Base-by-base conservation (phyloP, 2,329 filamentous ascomycete genomes). In the Zymoseptoria pseudotritici region DNA sequence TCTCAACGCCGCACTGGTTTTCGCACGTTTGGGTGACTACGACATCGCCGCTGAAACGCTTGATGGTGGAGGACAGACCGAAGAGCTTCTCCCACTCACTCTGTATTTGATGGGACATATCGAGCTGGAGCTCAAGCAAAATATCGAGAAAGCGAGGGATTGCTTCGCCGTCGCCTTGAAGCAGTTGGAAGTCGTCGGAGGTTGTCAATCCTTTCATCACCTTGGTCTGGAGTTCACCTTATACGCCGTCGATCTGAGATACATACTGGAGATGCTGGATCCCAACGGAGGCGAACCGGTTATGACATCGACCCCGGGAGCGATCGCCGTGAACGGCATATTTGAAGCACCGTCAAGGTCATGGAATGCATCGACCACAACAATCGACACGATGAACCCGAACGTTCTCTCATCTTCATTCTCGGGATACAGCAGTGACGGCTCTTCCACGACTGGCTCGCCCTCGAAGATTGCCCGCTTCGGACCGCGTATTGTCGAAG, bases 21-120 rank as follows among this genome's bases (percentile, higher is more conserved):
- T 66, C 50, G 67, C 68, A 4, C 66, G 69, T 9, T 59, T 72
- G 4, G 72, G 70, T 22, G 70, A 72, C n/a, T 68, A 65, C 26
- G 50, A 49, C 19, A 56, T 57, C 4, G 71, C 72, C 8, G 54
- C 63, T 4, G 51, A 62, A n/a, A 61, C 63, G 1, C 61, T 72
- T 24, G 56, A 61, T 13, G 62, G 66, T 13, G 70, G 65, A 4
- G 62, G 69, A n/a, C 59, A 54, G 1, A 54, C 63, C 20, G 60
- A 67, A 21, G 55, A 63, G 19, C 55, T 49, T 6, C 58, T 65
- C 8, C 54, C 66, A 1, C 26, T 73, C 9, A 65, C 65, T 2
- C 61, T 67, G 6, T 74, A 66, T 54, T 53, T 74, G n/a, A 62
- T 70, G 42, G 72, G 67, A 21, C 57, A 71, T 13, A 58, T 71